Evolutionary conservation across 805 yeast genomes (phyloP).

Genomic region (Saturnispora mendoncae): DNA sequence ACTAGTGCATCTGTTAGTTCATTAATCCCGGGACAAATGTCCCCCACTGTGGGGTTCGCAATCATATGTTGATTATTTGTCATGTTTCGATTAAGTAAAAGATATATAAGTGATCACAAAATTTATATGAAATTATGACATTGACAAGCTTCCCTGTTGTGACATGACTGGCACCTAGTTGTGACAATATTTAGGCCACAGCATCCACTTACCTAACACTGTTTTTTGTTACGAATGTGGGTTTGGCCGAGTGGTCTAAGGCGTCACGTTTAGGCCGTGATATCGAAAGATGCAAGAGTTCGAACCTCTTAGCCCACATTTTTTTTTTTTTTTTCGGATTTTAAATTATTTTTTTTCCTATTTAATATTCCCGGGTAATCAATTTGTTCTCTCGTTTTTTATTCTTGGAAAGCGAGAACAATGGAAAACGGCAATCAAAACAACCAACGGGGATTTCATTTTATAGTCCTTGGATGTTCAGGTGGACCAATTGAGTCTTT

Average conservation of each 20-base stretch:
- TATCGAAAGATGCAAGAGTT: conserved; percentile 24
- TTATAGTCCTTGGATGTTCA: conserved; percentile 65
- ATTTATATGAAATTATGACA: too few relatives aligned
- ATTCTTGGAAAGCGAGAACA: not conserved
- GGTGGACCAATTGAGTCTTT: conserved; percentile 78
- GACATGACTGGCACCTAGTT: too few relatives aligned
- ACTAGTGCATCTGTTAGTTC: conserved; percentile 87
- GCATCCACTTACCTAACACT: too few relatives aligned
- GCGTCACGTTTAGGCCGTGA: conserved; percentile 26
- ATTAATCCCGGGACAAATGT: conserved; percentile 74
- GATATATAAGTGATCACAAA: too few relatives aligned
- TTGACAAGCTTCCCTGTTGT: too few relatives aligned
- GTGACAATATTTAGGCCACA: too few relatives aligned
- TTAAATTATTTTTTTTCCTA: not conserved
- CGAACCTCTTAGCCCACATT: conserved; percentile 25
- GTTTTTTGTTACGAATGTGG: conserved; percentile 13
- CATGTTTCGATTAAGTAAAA: too few relatives aligned
- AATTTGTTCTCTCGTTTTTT: not conserved
- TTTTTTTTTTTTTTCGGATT: conserved; percentile 8
- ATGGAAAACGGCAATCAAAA: too few relatives aligned
- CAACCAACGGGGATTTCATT: conserved; percentile 6
- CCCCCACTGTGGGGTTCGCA: conserved; percentile 23
- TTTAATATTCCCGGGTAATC: not conserved
- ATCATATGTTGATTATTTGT: too few relatives aligned
- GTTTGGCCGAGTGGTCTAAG: conserved; percentile 26